Percentiles rank a stretch among this genome's conserved stretches.
Conservation (phyloP, 2,329 filamentous ascomycete species). For the Talaromyces rugulosus region DNA sequence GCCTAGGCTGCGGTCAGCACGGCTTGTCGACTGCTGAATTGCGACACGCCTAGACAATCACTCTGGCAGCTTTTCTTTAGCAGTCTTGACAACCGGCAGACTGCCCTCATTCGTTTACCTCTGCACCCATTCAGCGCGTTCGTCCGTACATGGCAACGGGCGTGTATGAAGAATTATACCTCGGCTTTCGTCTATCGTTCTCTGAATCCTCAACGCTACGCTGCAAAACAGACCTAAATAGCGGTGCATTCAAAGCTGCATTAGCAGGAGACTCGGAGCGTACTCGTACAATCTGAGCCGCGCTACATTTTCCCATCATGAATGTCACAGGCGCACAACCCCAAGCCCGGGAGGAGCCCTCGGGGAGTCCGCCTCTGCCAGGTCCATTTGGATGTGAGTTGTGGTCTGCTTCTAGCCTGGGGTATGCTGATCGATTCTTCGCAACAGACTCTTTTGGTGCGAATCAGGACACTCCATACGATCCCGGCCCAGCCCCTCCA, state of each 20-base stretch:
- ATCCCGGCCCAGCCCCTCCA: constrained; percentile 58
- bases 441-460: constrained; percentile 31
- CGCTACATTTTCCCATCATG: constrained; percentile 21
- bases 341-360: constrained; percentile 35
- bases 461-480: constrained; percentile 32
- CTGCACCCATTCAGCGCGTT: not conserved
- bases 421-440: constrained; percentile 3
- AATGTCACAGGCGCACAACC: constrained; percentile 28
- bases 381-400: constrained; percentile 66
- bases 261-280: not conserved
- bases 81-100: not conserved
- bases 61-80: not conserved
- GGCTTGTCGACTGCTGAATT: not conserved
- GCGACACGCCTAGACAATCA: not conserved
- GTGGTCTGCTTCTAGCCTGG: constrained; percentile 4
- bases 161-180: not conserved
- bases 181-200: not conserved
- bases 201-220: not conserved
- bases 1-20: not conserved
- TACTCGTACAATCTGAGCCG: not conserved
- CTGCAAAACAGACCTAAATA: constrained; percentile 1
- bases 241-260: not conserved
- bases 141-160: not conserved
- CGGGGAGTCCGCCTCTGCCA: constrained; percentile 47
- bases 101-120: not conserved